phyloP scores from a whole-genome alignment of 139 green algal genomes.

The Limnomonas spitsbergensis region DNA sequence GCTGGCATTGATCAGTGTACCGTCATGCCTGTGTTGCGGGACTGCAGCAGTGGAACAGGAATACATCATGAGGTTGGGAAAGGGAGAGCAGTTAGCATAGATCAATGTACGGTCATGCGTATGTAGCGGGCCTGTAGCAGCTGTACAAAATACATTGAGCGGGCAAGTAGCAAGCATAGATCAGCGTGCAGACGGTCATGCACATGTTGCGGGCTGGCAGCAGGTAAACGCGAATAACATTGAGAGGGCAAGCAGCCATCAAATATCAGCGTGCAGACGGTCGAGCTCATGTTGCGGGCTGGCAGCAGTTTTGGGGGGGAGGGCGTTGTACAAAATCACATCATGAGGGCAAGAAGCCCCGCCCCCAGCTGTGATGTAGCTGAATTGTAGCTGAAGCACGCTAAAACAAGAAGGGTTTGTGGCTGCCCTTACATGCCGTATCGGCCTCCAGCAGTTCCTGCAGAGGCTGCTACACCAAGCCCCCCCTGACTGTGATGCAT shows the following conservation, averaged over 20 bases:
- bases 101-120: constrained; percentile 70
- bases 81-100: constrained; percentile 44
- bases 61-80: neutral
- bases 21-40: constrained; percentile 65
- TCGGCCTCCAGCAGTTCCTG: no score
- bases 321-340: no score
- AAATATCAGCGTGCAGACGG: no score
- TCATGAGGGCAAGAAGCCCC: no score
- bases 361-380: no score
- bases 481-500: no score
- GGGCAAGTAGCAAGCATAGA: constrained; percentile 42
- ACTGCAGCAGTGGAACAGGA: constrained; percentile 26
- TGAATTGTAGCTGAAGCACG: no score
- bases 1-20: constrained; percentile 64
- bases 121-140: constrained; percentile 57
- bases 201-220: constrained; percentile 59
- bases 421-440: no score
- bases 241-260: neutral
- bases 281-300: no score
- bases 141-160: neutral
- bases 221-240: neutral
- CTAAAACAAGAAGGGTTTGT: no score
- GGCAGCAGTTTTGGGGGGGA: no score
- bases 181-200: constrained; percentile 60
- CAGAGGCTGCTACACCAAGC: no score